Evolutionary conservation across 2,329 filamentous ascomycete species (phyloP), one percentile per base, ranked within the genome.

Genomic region (Cytospora chrysosperma): DNA sequence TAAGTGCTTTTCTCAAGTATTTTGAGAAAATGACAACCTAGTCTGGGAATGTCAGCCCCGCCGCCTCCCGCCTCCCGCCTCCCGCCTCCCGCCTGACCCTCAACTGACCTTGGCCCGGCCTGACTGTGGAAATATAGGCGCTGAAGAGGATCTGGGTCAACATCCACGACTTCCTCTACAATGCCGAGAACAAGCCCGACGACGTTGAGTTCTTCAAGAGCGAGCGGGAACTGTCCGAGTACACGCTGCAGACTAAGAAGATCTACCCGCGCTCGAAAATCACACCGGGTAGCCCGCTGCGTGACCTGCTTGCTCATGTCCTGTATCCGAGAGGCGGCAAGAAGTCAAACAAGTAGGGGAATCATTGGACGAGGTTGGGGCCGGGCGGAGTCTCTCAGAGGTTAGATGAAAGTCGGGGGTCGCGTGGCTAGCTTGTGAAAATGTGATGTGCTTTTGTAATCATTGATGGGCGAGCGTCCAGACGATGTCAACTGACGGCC

Each of bases 241-340:
- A 80, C 67, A 81, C 78, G 1, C 43, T 63, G 0, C 49, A 57
- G 0, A 76, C 71, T 0, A 53, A 73, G 13, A 80, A 75, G 62
- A 69, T 78, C 12, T 85, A 79, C 62, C 82, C 83, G 1, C 82
- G 77, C 69, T 75, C 75, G 34, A 70, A 74, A 26, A 79, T 81
- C 15, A 70, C 71, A 47, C 69, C 77, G 19, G 75, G 73, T 1
- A 78, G 77, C 51, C 79, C 81, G 1, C 72, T 81, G 19, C 69
- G 68, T 30, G 68, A 67, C 13, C 69, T 82, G 40, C 64, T 82
- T 61, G 72, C 74, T 9, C 65, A 71, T 26, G 75, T 80, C 30
- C 65, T 69, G 21, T 54, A 32, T 0, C 28, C 32, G 32, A 56
- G 47, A 34, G 27, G 34, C 10, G 17, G 21, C 28, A 61, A 12